Evolutionary conservation across 2,329 filamentous ascomycete genomes (phyloP).

Genomic region (Periconia sp.): DNA sequence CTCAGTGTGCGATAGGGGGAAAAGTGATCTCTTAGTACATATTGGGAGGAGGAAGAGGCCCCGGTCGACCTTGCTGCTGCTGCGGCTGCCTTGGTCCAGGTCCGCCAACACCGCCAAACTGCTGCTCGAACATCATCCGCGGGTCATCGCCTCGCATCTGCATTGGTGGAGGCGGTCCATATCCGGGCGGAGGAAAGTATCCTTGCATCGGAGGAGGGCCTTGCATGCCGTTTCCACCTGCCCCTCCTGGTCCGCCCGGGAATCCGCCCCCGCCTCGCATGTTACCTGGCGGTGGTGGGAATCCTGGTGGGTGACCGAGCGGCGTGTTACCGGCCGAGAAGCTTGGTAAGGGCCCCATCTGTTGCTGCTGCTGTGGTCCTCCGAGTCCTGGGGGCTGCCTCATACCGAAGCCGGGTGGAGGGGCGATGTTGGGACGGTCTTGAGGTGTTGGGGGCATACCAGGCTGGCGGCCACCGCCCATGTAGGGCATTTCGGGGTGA

Average conservation of each 20-base stretch:
- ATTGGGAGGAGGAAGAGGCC: constrained; percentile 29
- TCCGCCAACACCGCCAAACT: constrained; percentile 25
- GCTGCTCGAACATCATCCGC: constrained; percentile 40
- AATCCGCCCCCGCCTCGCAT: constrained; percentile 31
- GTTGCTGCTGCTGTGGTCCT: constrained; percentile 27
- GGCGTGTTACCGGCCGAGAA: constrained; percentile 43
- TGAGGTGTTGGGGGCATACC: constrained; percentile 41
- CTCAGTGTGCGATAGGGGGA: too few species aligned
- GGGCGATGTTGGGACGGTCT: constrained; percentile 39
- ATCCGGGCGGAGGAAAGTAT: constrained; percentile 38
- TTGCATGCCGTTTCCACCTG: constrained; percentile 32
- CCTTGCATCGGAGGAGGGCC: constrained; percentile 32
- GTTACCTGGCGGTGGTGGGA: constrained; percentile 31
- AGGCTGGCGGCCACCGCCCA: constrained; percentile 35
- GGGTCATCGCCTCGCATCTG: constrained; percentile 36
- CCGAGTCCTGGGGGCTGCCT: constrained; percentile 39
- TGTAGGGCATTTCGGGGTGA: constrained; percentile 37
- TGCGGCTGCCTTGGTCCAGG: constrained; percentile 18
- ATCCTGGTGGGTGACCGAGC: constrained; percentile 40
- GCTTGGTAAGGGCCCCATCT: constrained; percentile 35
- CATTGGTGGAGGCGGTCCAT: constrained; percentile 29
- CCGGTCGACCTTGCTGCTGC: constrained; percentile 27
- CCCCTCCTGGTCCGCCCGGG: constrained; percentile 24
- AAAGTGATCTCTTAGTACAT: constrained; percentile 27
- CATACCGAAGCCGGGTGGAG: constrained; percentile 42